These are phyloP conservation scores for Naganishia vishniacii DNA, from an alignment of 768 basidiomycete species.

Conservation along the genomic window DNA sequence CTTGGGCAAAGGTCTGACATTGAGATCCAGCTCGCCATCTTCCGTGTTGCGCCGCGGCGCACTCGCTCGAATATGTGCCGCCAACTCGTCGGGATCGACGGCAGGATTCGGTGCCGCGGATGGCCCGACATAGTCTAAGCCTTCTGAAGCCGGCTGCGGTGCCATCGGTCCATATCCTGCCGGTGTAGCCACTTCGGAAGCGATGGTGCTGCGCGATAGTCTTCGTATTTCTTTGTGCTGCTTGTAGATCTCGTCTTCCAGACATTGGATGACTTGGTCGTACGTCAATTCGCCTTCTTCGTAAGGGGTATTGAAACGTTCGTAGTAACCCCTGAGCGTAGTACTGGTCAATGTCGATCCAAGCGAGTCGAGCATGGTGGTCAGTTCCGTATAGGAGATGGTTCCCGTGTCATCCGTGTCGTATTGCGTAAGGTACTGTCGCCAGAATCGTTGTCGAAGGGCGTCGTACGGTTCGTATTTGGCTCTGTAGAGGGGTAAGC, in stretches of 20 bases:
- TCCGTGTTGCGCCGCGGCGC: conserved; percentile 28
- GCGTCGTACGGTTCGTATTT: conserved; percentile 94
- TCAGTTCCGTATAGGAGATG: conserved; percentile 77
- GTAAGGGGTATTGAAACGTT: conserved; percentile 60
- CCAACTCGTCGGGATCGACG: conserved; percentile 50
- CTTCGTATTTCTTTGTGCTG: conserved; percentile 66
- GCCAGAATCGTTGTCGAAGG: conserved; percentile 84
- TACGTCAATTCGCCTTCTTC: conserved; percentile 67
- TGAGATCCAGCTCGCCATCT: conserved; percentile 23
- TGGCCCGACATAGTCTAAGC: conserved; percentile 38
- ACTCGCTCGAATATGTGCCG: conserved; percentile 49
- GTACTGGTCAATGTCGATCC: conserved; percentile 78
- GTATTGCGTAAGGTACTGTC: conserved; percentile 79
- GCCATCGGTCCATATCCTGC: conserved; percentile 39
- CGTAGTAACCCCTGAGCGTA: conserved; percentile 79
- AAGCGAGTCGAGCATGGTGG: conserved; percentile 92
- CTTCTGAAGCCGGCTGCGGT: conserved; percentile 43
- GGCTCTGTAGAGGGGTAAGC: conserved; percentile 55
- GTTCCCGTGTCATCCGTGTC: conserved; percentile 73
- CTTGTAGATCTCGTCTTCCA: conserved; percentile 76
- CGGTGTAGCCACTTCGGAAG: conserved; percentile 43
- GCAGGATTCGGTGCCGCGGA: conserved; percentile 56
- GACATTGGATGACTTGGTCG: conserved; percentile 72
- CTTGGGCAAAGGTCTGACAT: conserved; percentile 25
- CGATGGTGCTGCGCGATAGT: conserved; percentile 52